phyloP scores from a whole-genome alignment of 1,139 yeast genomes.

The Yamadazyma dushanensis region DNA sequence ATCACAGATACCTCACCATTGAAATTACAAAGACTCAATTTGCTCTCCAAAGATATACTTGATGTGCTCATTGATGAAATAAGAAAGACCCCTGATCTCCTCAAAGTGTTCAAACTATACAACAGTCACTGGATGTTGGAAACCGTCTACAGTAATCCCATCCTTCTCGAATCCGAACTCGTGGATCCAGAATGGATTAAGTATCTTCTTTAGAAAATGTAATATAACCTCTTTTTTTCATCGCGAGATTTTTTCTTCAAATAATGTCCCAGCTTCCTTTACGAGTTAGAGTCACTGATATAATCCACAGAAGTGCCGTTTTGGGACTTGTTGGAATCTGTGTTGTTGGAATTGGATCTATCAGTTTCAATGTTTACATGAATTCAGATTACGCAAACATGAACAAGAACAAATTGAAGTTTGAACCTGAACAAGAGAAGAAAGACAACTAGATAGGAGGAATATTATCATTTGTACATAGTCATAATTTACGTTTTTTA shows the following conservation, averaged over 20 bases:
- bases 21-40: constrained; percentile 23
- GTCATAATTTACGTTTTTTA: constrained; percentile 9
- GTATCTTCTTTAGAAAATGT: constrained; percentile 30
- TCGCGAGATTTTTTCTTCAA: constrained; percentile 1
- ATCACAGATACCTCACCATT: constrained; percentile 4
- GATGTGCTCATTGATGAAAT: constrained; percentile 32
- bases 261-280: constrained; percentile 38
- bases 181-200: constrained; percentile 40
- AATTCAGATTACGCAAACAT: constrained; percentile 49
- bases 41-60: constrained; percentile 21
- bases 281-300: constrained; percentile 65
- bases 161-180: constrained; percentile 37
- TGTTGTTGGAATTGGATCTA: constrained; percentile 54
- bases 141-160: constrained; percentile 43
- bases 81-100: constrained; percentile 21
- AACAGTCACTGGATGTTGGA: constrained; percentile 46
- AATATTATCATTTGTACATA: too few species aligned
- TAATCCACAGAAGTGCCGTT: constrained; percentile 80
- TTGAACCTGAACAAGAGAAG: constrained; percentile 33
- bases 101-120: constrained; percentile 36
- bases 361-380: constrained; percentile 61
- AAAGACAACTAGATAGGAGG: too few species aligned
- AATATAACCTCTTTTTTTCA: neutral
- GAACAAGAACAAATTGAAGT: constrained; percentile 43
- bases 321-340: constrained; percentile 68